Conservation (phyloP, 192 early-diverging fungal species). For the Dissophora globulifera region DNA sequence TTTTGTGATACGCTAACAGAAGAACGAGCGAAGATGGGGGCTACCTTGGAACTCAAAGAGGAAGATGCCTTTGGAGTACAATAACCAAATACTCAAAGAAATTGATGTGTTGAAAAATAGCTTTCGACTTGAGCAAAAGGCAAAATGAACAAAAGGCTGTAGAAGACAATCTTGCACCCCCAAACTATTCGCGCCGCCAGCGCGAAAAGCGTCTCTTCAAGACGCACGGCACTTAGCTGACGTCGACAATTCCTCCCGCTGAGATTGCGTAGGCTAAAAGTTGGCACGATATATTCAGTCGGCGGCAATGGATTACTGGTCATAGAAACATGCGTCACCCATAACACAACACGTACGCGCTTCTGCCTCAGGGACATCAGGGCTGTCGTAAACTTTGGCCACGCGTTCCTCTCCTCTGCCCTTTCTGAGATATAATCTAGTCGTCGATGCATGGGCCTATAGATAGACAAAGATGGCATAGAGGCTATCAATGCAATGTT, state of each 20-base stretch:
- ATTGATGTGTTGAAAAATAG: too few species aligned
- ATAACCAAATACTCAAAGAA: too few species aligned
- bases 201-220: too few species aligned
- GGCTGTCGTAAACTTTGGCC: constrained; percentile 86
- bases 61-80: too few species aligned
- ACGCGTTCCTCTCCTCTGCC: constrained; percentile 84
- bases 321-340: not conserved
- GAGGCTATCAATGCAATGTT: too few species aligned
- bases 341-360: constrained; percentile 45
- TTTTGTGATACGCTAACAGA: too few species aligned
- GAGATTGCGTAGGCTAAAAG: constrained; percentile 73
- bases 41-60: too few species aligned
- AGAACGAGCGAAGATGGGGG: too few species aligned
- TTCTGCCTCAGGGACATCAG: constrained; percentile 80
- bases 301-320: not conserved
- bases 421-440: constrained; percentile 81
- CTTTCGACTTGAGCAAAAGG: too few species aligned
- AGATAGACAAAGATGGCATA: not conserved
- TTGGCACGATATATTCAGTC: not conserved
- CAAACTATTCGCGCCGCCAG: too few species aligned
- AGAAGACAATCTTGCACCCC: too few species aligned
- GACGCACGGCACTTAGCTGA: constrained; percentile 22
- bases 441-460: constrained; percentile 67
- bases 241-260: constrained; percentile 80
- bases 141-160: too few species aligned